Evolutionary conservation across 1,284 basidiomycete genomes (phyloP).

Genomic region (Boletus sp.): DNA sequence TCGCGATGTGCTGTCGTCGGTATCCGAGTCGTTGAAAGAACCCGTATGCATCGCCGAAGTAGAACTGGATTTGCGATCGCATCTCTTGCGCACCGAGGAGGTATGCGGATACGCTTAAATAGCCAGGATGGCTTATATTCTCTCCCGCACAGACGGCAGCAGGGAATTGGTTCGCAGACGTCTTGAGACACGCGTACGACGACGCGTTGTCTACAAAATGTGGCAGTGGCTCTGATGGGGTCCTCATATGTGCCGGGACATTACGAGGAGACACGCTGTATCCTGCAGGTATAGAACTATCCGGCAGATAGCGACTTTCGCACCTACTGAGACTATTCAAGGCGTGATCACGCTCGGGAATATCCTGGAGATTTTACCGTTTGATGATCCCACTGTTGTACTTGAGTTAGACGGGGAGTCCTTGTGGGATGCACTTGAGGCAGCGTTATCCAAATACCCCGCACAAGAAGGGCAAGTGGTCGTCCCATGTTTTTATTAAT

Average conservation of each 20-base stretch:
- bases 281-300: constrained; percentile 60
- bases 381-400: constrained; percentile 84
- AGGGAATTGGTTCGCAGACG: constrained; percentile 90
- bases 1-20: constrained; percentile 65
- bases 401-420: constrained; percentile 79
- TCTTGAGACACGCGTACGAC: constrained; percentile 83
- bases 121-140: background rate
- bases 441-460: constrained; percentile 76
- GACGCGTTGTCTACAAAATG: constrained; percentile 66
- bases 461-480: constrained; percentile 80
- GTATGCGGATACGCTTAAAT: constrained; percentile 34
- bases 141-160: constrained; percentile 58
- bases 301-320: background rate
- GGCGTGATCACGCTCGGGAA: constrained; percentile 80
- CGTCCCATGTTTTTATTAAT: background rate
- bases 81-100: constrained; percentile 70
- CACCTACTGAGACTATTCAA: constrained; percentile 27
- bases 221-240: constrained; percentile 69
- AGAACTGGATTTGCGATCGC: constrained; percentile 74
- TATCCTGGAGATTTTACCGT: constrained; percentile 85
- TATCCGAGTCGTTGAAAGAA: constrained; percentile 67
- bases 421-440: constrained; percentile 83
- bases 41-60: constrained; percentile 73
- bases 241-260: constrained; percentile 84
- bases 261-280: constrained; percentile 86